These are phyloP conservation scores for Fragaria ananassa DNA, from an alignment of 306 rosid genomes.

Conservation along the genomic window DNA sequence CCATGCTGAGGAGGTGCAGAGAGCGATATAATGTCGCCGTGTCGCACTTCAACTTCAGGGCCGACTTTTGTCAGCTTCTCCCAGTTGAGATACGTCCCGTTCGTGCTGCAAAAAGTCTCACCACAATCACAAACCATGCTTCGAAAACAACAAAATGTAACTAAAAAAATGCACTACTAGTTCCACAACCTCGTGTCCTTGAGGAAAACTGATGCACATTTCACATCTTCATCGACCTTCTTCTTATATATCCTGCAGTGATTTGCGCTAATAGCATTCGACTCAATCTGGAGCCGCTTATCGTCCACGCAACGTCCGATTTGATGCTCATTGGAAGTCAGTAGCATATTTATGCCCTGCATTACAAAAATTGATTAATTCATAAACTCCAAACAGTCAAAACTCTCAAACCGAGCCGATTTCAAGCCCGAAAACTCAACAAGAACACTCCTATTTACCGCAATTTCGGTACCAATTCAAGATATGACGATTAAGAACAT, in stretches of 20 bases:
- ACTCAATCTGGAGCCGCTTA: constrained; percentile 67
- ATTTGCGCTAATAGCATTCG: constrained; percentile 59
- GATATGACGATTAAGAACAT: neutral
- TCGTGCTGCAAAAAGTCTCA: constrained; percentile 58
- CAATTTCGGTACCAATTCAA: neutral
- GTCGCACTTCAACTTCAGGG: constrained; percentile 61
- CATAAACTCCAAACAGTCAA: neutral
- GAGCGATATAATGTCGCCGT: constrained; percentile 86
- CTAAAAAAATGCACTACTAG: neutral
- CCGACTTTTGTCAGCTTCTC: constrained; percentile 57
- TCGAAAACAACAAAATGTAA: neutral
- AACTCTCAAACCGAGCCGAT: neutral
- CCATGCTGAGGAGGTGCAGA: constrained; percentile 88
- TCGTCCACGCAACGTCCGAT: constrained; percentile 64
- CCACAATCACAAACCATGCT: constrained; percentile 26
- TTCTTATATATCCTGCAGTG: constrained; percentile 74
- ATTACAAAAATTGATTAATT: constrained; percentile 5
- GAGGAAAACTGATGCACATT: constrained; percentile 39
- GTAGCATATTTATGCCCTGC: constrained; percentile 76
- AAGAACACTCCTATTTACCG: neutral
- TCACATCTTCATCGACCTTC: constrained; percentile 43
- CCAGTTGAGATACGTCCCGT: constrained; percentile 91
- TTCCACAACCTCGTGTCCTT: constrained; percentile 72
- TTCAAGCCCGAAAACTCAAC: neutral
- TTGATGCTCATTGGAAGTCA: constrained; percentile 69